Base-by-base conservation (phyloP, 495 filamentous ascomycete genomes). In the Hyphodiscus hymeniophilus region DNA sequence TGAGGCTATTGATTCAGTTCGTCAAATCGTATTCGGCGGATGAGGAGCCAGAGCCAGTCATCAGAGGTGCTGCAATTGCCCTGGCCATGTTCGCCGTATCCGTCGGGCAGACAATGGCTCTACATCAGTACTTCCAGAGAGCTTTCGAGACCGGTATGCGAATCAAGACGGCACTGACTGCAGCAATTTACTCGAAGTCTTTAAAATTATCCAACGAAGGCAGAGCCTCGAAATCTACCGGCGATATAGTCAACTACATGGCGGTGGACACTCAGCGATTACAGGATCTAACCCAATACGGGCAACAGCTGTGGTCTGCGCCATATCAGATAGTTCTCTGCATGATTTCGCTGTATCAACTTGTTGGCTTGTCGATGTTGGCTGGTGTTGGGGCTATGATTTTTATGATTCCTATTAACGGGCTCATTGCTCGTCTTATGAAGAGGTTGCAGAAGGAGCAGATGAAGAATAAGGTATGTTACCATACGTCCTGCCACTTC, bases 181-280 rank as follows among this genome's bases (percentile, higher is more conserved):
- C 89, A 0, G 76, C 90, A 44, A 96, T 97, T 50, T 99, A 96
- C 60, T 74, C 82, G 35, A 99, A 99, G 66, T 82, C 87, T 1
- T 73, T 95, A 60, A 84, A 77, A 42, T 73, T 99, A 10, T 95
- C 89, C 0, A 96, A 94, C 57, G 94, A 99, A 66, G 94, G 91
- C 13, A 76, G 91, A 34, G 74, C 85, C n/a, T 59, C 79, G 18
- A 95, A 97, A 66, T 88, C 89, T 2, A 97, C 94, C 1, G 94
- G 94, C 39, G 94, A 99, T 63, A 96, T 97, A 65, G 94, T 99
- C 55, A 99, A 97, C 57, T 87, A 94, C 62, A 97, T 97, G 88
- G 92, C 94, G 20, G 90, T 97, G 17, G 94, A 99, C 63, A 90
- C 89, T 36, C 92, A 97, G 60, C 79, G 94, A 24, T 74, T 99